These are phyloP conservation scores for Hawksworthiomyces lignivorus DNA, from an alignment of 2,329 filamentous ascomycete genomes.

Conservation along the genomic window DNA sequence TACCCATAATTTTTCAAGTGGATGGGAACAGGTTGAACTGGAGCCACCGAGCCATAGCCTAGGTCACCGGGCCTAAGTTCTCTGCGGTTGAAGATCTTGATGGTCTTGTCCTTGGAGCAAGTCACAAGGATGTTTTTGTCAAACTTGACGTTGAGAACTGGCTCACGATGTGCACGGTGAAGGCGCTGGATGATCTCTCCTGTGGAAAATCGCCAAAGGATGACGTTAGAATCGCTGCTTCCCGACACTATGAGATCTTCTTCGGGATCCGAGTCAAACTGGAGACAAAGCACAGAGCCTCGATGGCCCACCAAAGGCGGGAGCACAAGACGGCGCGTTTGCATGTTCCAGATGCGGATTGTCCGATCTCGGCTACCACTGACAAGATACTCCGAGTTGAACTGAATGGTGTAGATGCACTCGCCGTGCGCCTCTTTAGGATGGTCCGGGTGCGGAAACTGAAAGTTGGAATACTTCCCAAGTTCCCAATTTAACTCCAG, in stretches of 20 bases:
- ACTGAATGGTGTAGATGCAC: conserved; percentile 93
- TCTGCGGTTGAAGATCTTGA: conserved; percentile 89
- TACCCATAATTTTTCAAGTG: conserved; percentile 49
- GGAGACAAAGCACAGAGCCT: conserved; percentile 86
- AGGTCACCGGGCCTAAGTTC: conserved; percentile 54
- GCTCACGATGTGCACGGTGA: conserved; percentile 72
- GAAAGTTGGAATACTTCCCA: conserved; percentile 76
- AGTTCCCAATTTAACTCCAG: conserved; percentile 89
- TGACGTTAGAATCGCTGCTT: conserved; percentile 84
- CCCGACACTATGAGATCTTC: conserved; percentile 94
- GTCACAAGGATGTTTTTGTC: conserved; percentile 88
- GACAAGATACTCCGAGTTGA: conserved; percentile 75
- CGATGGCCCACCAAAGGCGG: conserved; percentile 68
- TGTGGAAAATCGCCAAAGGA: conserved; percentile 89
- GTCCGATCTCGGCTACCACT: conserved; percentile 88
- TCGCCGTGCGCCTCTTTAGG: conserved; percentile 79
- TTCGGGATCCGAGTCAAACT: conserved; percentile 81
- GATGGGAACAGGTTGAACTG: conserved; percentile 48
- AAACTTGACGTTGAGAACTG: conserved; percentile 87
- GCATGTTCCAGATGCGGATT: conserved; percentile 83
- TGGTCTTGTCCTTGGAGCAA: conserved; percentile 93
- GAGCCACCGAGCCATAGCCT: conserved; percentile 39
- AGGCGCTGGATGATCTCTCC: conserved; percentile 74
- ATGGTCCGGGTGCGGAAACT: conserved; percentile 76
- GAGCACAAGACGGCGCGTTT: conserved; percentile 67